These are phyloP conservation scores for Mollisia scopiformis DNA, from an alignment of 2,329 filamentous ascomycete genomes.

Conservation along the genomic window DNA sequence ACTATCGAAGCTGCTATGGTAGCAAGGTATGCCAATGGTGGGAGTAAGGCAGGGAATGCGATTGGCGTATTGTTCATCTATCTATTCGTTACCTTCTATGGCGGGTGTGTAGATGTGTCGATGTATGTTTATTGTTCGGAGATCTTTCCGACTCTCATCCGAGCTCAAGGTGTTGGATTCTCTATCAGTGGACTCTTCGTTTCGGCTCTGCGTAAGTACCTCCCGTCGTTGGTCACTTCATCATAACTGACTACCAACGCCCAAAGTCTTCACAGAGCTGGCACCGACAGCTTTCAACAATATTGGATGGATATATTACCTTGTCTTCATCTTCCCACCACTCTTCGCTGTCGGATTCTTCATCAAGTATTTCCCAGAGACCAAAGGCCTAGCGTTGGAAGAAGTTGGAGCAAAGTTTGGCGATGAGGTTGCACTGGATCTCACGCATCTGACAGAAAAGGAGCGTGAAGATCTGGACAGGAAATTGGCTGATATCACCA, in stretches of 20 bases:
- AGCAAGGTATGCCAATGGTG: conserved; percentile 9
- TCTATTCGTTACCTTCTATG: conserved; percentile 16
- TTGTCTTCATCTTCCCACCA: background rate
- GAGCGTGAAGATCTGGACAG: background rate
- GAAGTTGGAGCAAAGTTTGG: conserved; percentile 1
- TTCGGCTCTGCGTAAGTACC: background rate
- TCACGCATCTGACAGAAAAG: background rate
- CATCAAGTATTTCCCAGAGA: background rate
- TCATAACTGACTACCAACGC: background rate
- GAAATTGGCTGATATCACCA: background rate
- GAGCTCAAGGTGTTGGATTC: background rate
- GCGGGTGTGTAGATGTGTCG: conserved; percentile 5
- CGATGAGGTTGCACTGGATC: conserved; percentile 2
- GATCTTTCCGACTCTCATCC: conserved; percentile 35
- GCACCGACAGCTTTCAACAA: background rate
- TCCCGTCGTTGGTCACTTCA: background rate
- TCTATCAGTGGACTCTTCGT: background rate
- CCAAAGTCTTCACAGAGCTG: background rate
- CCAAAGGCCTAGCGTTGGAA: conserved; percentile 1
- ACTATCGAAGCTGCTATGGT: conserved; percentile 10
- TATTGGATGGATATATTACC: conserved; percentile 5
- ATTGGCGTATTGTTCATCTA: conserved; percentile 19
- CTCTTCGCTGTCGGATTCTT: background rate
- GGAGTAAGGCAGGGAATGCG: conserved; percentile 12
- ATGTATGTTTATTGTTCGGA: conserved; percentile 34